Base-by-base conservation (phyloP, 352 stramenopile genomes). In the Globisporangium yorkense region DNA sequence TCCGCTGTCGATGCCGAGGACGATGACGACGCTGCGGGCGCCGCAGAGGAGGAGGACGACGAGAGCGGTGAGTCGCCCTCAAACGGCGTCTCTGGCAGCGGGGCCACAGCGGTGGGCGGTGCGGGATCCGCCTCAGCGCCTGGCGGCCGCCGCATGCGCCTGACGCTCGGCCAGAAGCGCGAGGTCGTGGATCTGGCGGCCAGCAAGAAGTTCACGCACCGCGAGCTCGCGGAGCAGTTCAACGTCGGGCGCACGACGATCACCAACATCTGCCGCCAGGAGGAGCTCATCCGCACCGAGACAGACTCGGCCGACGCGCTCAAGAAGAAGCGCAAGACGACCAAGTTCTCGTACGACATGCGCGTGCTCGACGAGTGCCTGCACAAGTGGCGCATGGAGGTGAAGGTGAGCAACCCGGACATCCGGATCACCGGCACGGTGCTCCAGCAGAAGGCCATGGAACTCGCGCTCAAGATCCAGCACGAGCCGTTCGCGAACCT, bases 311-410 rank as follows among this genome's bases (percentile, higher is more conserved):
- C 84, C 7, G 84, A 94, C 64, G 80, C 80, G 9, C 71, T 78
- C 35, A 94, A 94, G 72, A 94, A 94, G 71, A 84, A 85, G 58
- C 73, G 84, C 68, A 94, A 94, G 67, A 94, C 81, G 20, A 91
- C 84, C 58, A 89, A 88, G 59, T 92, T 81, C 68, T 82, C 80
- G 48, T 92, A 92, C 64, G 81, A 94, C 57, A 66, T 92, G 62
- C 77, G 78, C 21, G 72, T 92, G 60, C 62, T 94, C 37, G 81
- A 92, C 65, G 81, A 94, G 67, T 88, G 77, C 65, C 63, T 94
- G 55, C 82, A 94, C 71, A 94, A 94, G 74, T 92, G 81, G 84
- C 77, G 84, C 48, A 91, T 94, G 81, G 84, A 94, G 62, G 67
- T 88, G 44, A 88, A 88, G 48, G 81, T 94, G 35, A 89, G 75